These are phyloP conservation scores for Pharus latifolius DNA, from an alignment of 176 grass and related monocot genomes.

Conservation along the genomic window DNA sequence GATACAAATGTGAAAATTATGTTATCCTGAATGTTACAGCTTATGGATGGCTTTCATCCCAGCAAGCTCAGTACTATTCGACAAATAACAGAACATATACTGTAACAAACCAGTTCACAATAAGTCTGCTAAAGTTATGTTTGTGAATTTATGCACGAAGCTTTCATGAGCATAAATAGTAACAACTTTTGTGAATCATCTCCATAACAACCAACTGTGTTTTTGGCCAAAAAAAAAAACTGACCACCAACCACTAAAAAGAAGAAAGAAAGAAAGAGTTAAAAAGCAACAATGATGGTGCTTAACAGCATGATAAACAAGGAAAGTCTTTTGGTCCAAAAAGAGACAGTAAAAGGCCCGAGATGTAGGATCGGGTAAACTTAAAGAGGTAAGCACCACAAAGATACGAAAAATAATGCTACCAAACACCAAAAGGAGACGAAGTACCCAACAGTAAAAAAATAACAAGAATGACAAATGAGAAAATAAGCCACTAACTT, in stretches of 20 bases:
- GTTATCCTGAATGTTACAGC: too few species aligned
- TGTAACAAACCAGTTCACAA: too few species aligned
- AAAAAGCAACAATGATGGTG: too few species aligned
- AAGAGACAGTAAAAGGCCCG: too few species aligned
- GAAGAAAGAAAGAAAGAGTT: not conserved
- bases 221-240: not conserved
- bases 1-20: constrained; percentile 5
- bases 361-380: too few species aligned
- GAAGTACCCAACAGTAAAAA: too few species aligned
- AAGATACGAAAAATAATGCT: not conserved
- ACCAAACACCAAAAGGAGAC: not conserved
- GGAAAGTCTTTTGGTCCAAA: too few species aligned
- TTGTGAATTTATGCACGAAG: not conserved
- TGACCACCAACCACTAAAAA: not conserved
- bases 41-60: too few species aligned
- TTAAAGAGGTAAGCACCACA: too few species aligned
- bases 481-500: constrained; percentile 40
- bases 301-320: too few species aligned
- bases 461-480: not conserved
- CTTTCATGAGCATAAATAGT: not conserved
- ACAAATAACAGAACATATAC: too few species aligned
- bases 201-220: not conserved
- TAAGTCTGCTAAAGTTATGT: not conserved
- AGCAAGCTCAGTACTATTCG: not conserved
- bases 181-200: not conserved